A percentile compares a stretch with the other conserved stretches of the same genome.
These are phyloP conservation scores for Amylocystis lapponica DNA, from an alignment of 768 basidiomycete species.

Conservation along the genomic window DNA sequence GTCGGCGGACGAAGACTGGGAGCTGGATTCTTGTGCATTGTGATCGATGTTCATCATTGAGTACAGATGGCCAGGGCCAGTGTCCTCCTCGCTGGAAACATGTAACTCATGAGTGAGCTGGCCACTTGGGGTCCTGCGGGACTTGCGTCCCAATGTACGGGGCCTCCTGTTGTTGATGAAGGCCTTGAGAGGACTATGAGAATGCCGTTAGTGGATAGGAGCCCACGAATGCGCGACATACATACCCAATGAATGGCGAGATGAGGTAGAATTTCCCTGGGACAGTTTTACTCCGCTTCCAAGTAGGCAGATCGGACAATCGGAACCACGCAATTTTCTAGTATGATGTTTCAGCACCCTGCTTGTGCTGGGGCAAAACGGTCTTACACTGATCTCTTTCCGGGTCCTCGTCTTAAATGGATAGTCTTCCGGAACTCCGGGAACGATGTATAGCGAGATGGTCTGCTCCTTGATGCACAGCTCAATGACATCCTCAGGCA, in stretches of 20 bases:
- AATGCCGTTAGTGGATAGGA: constrained; percentile 7
- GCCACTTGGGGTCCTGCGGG: constrained; percentile 19
- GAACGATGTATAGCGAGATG: constrained; percentile 87
- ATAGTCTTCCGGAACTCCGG: constrained; percentile 82
- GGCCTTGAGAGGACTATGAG: constrained; percentile 52
- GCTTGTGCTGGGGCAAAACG: constrained; percentile 17
- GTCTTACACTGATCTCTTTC: constrained; percentile 93
- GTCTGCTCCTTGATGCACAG: constrained; percentile 86
- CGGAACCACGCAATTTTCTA: constrained; percentile 99
- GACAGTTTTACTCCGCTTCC: constrained; percentile 70
- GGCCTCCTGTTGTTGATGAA: constrained; percentile 65
- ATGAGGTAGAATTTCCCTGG: constrained; percentile 91
- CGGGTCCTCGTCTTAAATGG: constrained; percentile 90
- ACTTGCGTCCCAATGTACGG: constrained; percentile 37
- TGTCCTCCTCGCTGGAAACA: constrained; percentile 24
- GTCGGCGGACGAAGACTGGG: constrained; percentile 56
- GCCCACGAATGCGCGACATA: constrained; percentile 7
- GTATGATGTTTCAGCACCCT: constrained; percentile 7
- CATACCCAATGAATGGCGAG: constrained; percentile 85
- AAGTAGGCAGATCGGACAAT: constrained; percentile 84
- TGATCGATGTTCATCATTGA: constrained; percentile 26
- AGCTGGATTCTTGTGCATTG: constrained; percentile 55
- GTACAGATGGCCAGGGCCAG: constrained; percentile 11
- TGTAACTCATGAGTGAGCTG: constrained; percentile 15
- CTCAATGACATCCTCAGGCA: constrained; percentile 68